Base-by-base conservation (phyloP, 768 basidiomycete species). In the Russula compacta region DNA sequence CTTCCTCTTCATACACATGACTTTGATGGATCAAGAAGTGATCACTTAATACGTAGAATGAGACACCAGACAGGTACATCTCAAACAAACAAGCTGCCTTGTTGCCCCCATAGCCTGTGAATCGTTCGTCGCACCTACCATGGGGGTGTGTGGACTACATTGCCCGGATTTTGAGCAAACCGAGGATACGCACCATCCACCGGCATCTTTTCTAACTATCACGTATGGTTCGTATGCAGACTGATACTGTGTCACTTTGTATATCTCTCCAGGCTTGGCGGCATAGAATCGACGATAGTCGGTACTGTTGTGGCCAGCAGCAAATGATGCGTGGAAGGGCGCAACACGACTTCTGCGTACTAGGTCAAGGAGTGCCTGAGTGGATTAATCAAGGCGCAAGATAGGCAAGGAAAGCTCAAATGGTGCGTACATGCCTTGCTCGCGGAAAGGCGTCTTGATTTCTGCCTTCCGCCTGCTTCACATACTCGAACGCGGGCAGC, bases 21-120 rank as follows among this genome's bases (percentile, higher is more conserved):
- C 84, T 89, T 75, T 92, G 91, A 71, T 94, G 92, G 52, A 93
- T 83, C 62, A 95, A 76, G 68, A 94, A 95, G 71, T 95, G 90
- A 71, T 94, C 90, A 11, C 86, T 77, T 12, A 94, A 79, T 32
- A 95, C 89, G 69, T 86, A 90, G 72, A 84, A 93, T 24, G 84
- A 84, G 42, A 92, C 81, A 3, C 92, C 92, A 12, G 89, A 85
- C 7, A 95, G 76, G 73, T 91, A 92, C 83, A 95, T 89, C 71
- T 92, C 92, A 69, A 87, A 93, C 40, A 93, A 78, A 69, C 92
- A 94, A 10, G 93, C 92, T 2, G 92, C 92, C 71, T 95, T 95
- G 77, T 95, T 95, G 2, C 85, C 90, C 4, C 92, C 92, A 70
- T 94, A 94, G 1, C 92, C 92, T 49, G 92, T 79, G 68, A 95